These are phyloP conservation scores for Yamadazyma jaroonii DNA, from an alignment of 1,139 yeast genomes.

Conservation along the genomic window DNA sequence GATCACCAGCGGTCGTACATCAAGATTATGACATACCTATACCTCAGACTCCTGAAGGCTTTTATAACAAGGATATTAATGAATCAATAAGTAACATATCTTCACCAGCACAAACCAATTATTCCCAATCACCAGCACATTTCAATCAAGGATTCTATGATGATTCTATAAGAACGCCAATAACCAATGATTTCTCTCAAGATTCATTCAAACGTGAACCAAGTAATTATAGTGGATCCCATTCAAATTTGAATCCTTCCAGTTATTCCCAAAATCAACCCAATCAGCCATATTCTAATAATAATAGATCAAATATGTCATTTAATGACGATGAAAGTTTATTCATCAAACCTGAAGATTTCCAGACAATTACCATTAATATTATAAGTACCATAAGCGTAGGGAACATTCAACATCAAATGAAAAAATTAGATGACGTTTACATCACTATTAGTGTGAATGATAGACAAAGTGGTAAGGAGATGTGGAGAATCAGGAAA, in stretches of 20 bases:
- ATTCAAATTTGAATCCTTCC: background rate
- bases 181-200: conserved; percentile 11
- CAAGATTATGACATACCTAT: background rate
- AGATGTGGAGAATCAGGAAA: conserved; percentile 72
- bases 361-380: conserved; percentile 58
- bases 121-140: conserved; percentile 13
- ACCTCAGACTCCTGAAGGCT: conserved; percentile 21
- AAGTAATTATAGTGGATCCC: background rate
- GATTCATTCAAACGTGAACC: conserved; percentile 9
- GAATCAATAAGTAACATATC: conserved; percentile 13
- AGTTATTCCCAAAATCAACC: background rate
- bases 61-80: conserved; percentile 7
- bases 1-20: conserved; percentile 17
- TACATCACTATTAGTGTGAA: conserved; percentile 57
- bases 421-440: conserved; percentile 51
- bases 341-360: conserved; percentile 65
- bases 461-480: conserved; percentile 58
- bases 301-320: conserved; percentile 8
- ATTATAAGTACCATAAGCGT: conserved; percentile 53
- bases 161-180: conserved; percentile 10
- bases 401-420: conserved; percentile 15
- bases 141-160: conserved; percentile 9
- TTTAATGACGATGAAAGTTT: conserved; percentile 20
- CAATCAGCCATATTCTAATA: background rate
- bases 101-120: conserved; percentile 14